These are phyloP conservation scores for Escallonia rubra DNA, from an alignment of 129 eudicot species.

Conservation along the genomic window DNA sequence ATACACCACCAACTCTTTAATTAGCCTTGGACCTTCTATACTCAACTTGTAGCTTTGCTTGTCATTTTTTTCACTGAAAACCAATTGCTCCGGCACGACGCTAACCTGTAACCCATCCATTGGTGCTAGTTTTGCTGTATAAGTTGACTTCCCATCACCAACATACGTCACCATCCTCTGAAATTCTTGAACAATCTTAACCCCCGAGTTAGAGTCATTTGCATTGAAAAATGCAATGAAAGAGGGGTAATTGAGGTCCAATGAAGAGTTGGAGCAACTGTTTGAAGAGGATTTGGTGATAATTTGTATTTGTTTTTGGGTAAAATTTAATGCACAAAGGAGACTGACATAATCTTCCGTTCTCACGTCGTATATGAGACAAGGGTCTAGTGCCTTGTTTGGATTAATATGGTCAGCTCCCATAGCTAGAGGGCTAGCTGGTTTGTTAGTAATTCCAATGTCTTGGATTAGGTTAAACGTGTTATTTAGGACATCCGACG, in stretches of 20 bases:
- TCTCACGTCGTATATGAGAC: too few relatives aligned
- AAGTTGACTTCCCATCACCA: slow-evolving; percentile 37
- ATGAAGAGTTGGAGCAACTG: slow-evolving; percentile 47
- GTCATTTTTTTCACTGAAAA: slow-evolving; percentile 47
- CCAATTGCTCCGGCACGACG: slow-evolving; percentile 43
- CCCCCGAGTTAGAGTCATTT: slow-evolving; percentile 7
- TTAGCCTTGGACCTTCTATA: slow-evolving; percentile 36
- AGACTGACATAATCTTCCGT: too few relatives aligned
- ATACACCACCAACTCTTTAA: slow-evolving; percentile 25
- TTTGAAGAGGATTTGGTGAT: too few relatives aligned
- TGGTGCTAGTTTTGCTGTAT: slow-evolving; percentile 30
- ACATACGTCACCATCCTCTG: slow-evolving; percentile 56
- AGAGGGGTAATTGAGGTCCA: slow-evolving; percentile 81
- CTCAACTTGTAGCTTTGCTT: slow-evolving; percentile 55
- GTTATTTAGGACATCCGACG: too few relatives aligned
- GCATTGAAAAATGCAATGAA: slow-evolving; percentile 53
- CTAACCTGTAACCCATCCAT: slow-evolving; percentile 38
- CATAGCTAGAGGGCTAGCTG: too few relatives aligned
- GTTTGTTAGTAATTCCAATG: too few relatives aligned
- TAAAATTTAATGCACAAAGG: too few relatives aligned
- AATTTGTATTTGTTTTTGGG: too few relatives aligned
- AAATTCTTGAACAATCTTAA: slow-evolving; percentile 24
- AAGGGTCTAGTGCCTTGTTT: too few relatives aligned
- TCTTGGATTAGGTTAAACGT: too few relatives aligned
- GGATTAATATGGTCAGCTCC: too few relatives aligned